These are phyloP conservation scores for Cladosporium colombiae DNA, from an alignment of 2,329 filamentous ascomycete genomes.

Conservation along the genomic window DNA sequence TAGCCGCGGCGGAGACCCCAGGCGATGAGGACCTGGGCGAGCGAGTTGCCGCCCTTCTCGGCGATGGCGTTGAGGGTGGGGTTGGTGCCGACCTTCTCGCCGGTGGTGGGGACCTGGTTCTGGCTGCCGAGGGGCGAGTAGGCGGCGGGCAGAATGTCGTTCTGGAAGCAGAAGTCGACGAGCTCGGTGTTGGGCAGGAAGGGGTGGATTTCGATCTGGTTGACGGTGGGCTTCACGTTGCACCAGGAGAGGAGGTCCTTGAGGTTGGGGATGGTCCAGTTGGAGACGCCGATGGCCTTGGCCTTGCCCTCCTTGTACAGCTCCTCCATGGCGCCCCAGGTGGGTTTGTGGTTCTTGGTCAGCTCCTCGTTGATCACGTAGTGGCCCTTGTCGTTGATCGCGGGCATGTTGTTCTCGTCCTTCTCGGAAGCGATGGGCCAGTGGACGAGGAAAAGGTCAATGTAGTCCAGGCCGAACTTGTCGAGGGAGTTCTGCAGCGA, in stretches of 20 bases:
- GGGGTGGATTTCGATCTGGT: conserved; percentile 55
- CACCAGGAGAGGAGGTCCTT: conserved; percentile 47
- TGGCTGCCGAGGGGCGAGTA: conserved; percentile 65
- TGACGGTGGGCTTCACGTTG: conserved; percentile 45
- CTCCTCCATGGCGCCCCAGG: conserved; percentile 63
- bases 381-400: conserved; percentile 55
- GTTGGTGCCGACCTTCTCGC: conserved; percentile 65
- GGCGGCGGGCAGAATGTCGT: conserved; percentile 58
- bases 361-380: conserved; percentile 65
- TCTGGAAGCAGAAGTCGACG: conserved; percentile 57
- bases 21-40: conserved; percentile 63
- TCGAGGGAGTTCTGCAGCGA: conserved; percentile 38
- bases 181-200: conserved; percentile 65
- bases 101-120: conserved; percentile 68
- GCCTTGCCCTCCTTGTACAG: conserved; percentile 57
- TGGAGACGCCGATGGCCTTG: conserved; percentile 55
- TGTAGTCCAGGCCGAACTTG: conserved; percentile 38
- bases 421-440: conserved; percentile 55
- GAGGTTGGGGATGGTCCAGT: conserved; percentile 50
- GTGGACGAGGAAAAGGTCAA: conserved; percentile 41
- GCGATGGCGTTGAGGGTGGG: conserved; percentile 60
- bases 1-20: conserved; percentile 69
- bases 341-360: conserved; percentile 66
- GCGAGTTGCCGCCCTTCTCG: conserved; percentile 57
- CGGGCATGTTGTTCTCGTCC: conserved; percentile 49